phyloP scores from a whole-genome alignment of 2,329 filamentous ascomycete genomes.

The Sphaceloma murrayae region DNA sequence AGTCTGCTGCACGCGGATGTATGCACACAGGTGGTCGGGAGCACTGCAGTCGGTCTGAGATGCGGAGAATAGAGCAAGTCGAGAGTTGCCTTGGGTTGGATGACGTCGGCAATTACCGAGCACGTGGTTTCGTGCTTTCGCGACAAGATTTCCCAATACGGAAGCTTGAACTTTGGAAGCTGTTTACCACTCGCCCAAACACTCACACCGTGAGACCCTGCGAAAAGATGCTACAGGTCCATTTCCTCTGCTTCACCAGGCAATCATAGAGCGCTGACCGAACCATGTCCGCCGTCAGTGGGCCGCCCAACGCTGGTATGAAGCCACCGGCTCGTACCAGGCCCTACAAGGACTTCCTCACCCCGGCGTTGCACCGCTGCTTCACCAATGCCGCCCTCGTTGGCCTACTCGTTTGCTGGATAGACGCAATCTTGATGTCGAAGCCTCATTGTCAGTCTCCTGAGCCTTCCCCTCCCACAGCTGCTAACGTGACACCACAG shows the following conservation, averaged over 20 bases:
- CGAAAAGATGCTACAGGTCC: no score
- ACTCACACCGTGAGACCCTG: neutral
- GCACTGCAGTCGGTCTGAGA: neutral
- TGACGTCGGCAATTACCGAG: constrained; percentile 17
- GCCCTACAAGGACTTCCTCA: constrained; percentile 82
- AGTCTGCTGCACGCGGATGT: no score
- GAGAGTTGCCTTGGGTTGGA: constrained; percentile 13
- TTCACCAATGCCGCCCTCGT: constrained; percentile 70
- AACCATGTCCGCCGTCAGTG: no score
- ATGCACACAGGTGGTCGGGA: no score
- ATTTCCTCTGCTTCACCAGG: no score
- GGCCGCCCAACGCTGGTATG: no score
- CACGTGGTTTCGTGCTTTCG: constrained; percentile 14
- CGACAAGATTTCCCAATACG: constrained; percentile 9
- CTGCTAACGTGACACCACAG: constrained; percentile 38
- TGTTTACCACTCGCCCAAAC: constrained; percentile 14
- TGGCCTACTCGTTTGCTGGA: constrained; percentile 61
- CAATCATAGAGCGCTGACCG: no score
- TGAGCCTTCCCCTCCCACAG: constrained; percentile 1
- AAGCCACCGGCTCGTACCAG: constrained; percentile 47
- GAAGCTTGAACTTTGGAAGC: constrained; percentile 10
- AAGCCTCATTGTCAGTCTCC: constrained; percentile 55
- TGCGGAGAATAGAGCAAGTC: no score
- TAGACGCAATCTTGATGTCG: constrained; percentile 60
- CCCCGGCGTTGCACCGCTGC: constrained; percentile 74